Percentiles rank a stretch among this genome's conserved stretches.
phyloP scores from a whole-genome alignment of 805 yeast genomes.

The Barnettozyma populi region DNA sequence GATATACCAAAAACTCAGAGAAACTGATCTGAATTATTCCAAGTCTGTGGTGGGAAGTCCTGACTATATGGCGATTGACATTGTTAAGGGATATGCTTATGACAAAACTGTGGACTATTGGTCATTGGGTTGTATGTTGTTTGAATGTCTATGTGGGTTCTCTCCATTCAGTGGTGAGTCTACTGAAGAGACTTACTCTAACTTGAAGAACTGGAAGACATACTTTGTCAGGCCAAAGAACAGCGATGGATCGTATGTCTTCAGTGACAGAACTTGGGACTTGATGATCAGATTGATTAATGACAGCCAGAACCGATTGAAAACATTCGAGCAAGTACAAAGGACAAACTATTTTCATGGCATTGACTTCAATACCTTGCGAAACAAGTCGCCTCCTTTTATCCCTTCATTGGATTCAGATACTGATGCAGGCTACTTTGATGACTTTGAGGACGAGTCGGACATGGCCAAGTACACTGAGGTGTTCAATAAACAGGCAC shows the following conservation, averaged over 20 bases:
- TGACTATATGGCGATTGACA: conserved; percentile 98
- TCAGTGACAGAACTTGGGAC: conserved; percentile 96
- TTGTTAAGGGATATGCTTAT: conserved; percentile 77
- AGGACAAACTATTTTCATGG: conserved; percentile 79
- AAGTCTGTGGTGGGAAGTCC: conserved; percentile 97
- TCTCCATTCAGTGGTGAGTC: conserved; percentile 95
- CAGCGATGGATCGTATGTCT: conserved; percentile 85
- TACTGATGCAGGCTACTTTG: conserved; percentile 98
- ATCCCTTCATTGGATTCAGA: conserved; percentile 96
- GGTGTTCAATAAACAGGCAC: conserved; percentile 87
- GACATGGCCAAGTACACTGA: conserved; percentile 98
- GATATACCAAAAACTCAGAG: conserved; percentile 73
- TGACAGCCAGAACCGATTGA: conserved; percentile 66
- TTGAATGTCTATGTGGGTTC: conserved; percentile 93
- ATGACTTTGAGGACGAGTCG: conserved; percentile 92
- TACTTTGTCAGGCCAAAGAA: conserved; percentile 85
- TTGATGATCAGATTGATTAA: conserved; percentile 76
- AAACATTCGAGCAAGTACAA: conserved; percentile 76
- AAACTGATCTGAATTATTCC: conserved; percentile 76
- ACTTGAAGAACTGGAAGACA: conserved; percentile 88
- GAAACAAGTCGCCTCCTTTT: conserved; percentile 82
- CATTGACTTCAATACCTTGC: conserved; percentile 67
- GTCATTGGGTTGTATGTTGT: conserved; percentile 96
- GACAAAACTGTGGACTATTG: conserved; percentile 97
- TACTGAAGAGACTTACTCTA: conserved; percentile 91